phyloP scores from a whole-genome alignment of 2,329 filamentous ascomycete species.

The Ophiostoma fasciatum region DNA sequence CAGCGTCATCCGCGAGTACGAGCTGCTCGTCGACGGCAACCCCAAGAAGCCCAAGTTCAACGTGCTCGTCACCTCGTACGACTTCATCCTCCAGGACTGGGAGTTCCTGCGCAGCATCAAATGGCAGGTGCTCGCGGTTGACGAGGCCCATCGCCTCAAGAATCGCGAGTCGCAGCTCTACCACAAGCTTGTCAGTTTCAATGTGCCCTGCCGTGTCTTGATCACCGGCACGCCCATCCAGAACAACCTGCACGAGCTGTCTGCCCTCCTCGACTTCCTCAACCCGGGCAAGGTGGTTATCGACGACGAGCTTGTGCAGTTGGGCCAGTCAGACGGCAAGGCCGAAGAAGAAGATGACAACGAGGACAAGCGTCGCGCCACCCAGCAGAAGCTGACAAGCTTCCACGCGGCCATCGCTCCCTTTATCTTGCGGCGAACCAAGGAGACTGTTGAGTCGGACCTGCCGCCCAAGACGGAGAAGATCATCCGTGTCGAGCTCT shows the following conservation, averaged over 20 bases:
- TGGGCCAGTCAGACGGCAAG: slow-evolving; percentile 35
- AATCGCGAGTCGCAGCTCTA: slow-evolving; percentile 94
- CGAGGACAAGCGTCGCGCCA: slow-evolving; percentile 47
- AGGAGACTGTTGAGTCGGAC: slow-evolving; percentile 94
- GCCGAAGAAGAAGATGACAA: slow-evolving; percentile 18
- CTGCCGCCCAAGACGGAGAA: slow-evolving; percentile 95
- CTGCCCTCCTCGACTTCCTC: slow-evolving; percentile 86
- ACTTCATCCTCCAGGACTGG: slow-evolving; percentile 81
- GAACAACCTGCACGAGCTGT: slow-evolving; percentile 86
- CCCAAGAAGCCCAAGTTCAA: slow-evolving; percentile 88
- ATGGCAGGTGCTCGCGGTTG: slow-evolving; percentile 93
- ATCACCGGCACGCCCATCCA: slow-evolving; percentile 97
- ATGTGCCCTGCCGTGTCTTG: slow-evolving; percentile 72
- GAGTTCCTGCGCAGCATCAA: slow-evolving; percentile 79
- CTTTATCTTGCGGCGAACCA: slow-evolving; percentile 88
- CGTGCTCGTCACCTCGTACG: slow-evolving; percentile 92
- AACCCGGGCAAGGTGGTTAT: slow-evolving; percentile 90
- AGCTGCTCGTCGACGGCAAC: slow-evolving; percentile 76
- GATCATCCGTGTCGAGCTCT: slow-evolving; percentile 94
- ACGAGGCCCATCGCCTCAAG: slow-evolving; percentile 93
- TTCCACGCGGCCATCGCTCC: slow-evolving; percentile 80
- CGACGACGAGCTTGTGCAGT: slow-evolving; percentile 73
- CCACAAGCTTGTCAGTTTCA: slow-evolving; percentile 69
- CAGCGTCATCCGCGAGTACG: slow-evolving; percentile 76
- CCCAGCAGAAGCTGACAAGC: slow-evolving; percentile 73